phyloP scores from a whole-genome alignment of 768 basidiomycete genomes.

The Hebeloma cylindrosporum region DNA sequence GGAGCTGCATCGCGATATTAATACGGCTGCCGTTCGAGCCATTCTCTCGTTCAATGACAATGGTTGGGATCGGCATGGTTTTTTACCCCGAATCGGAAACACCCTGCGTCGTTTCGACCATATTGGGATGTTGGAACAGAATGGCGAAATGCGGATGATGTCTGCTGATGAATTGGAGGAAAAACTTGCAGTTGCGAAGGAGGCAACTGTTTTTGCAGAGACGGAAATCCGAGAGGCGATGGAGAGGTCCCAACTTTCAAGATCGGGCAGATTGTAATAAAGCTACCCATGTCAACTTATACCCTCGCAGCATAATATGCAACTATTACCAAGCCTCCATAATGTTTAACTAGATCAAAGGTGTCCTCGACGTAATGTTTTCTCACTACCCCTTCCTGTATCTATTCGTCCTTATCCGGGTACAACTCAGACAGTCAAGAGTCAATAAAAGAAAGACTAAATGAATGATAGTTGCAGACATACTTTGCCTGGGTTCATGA shows the following conservation, averaged over 20 bases:
- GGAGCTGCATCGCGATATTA: constrained; percentile 87
- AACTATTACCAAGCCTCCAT: too few species aligned
- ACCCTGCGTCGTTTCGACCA: constrained; percentile 68
- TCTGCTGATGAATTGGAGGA: constrained; percentile 72
- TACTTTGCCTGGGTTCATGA: constrained; percentile 87
- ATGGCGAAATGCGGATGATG: constrained; percentile 52
- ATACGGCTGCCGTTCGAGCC: constrained; percentile 81
- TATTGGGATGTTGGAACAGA: constrained; percentile 56
- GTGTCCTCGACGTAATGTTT: too few species aligned
- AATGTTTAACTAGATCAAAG: too few species aligned
- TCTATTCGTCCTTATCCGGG: constrained; percentile 27
- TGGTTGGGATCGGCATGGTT: constrained; percentile 74
- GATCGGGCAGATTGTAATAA: constrained; percentile 57
- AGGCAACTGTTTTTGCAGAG: constrained; percentile 71
- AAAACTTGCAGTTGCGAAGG: constrained; percentile 67
- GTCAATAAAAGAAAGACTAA: constrained; percentile 10
- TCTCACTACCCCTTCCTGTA: too few species aligned
- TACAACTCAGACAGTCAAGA: constrained; percentile 32
- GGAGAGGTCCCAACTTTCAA: constrained; percentile 60
- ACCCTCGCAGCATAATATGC: too few species aligned
- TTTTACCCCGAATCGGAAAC: constrained; percentile 69
- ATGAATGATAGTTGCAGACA: background rate
- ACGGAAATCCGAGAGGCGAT: constrained; percentile 73
- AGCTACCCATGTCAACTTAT: too few species aligned
- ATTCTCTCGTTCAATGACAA: constrained; percentile 82